Conservation (phyloP, 208 protist species). For the Phytomonas francai region DNA sequence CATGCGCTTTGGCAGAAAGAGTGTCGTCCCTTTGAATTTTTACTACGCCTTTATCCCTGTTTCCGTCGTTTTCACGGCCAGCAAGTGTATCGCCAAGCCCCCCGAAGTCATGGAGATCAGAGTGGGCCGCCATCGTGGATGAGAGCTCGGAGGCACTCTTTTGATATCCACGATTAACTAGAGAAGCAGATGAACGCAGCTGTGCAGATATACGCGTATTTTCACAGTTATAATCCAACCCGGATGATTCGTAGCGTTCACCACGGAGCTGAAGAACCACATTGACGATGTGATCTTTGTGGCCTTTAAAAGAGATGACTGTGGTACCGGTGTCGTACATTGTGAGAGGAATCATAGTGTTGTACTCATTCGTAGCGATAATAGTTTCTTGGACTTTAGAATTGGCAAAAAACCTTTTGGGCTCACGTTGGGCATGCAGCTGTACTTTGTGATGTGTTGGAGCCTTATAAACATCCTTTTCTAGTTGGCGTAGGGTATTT, state of each 20-base stretch:
- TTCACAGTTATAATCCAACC: conserved; percentile 30
- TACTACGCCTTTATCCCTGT: neutral
- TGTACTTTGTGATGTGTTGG: neutral
- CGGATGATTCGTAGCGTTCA: conserved; percentile 27
- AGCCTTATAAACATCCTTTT: neutral
- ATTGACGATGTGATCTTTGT: conserved; percentile 25
- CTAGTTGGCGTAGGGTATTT: neutral
- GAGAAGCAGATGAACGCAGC: conserved; percentile 12
- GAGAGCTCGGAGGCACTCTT: neutral
- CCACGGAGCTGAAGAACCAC: conserved; percentile 37
- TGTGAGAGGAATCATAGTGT: conserved; percentile 14
- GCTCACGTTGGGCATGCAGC: neutral
- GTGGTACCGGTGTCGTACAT: conserved; percentile 25
- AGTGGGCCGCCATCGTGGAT: neutral
- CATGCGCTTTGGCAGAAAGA: neutral
- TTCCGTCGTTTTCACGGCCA: neutral
- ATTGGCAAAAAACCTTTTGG: conserved; percentile 16
- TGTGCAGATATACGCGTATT: conserved; percentile 29
- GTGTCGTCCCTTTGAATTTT: neutral
- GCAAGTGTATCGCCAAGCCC: neutral
- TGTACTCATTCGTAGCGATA: conserved; percentile 3
- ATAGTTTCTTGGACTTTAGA: conserved; percentile 6
- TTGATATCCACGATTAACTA: neutral
- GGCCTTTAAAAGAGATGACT: conserved; percentile 24
- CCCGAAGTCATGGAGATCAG: neutral